phyloP scores from a whole-genome alignment of 1,284 basidiomycete species.

The Jaminaea rosea region DNA sequence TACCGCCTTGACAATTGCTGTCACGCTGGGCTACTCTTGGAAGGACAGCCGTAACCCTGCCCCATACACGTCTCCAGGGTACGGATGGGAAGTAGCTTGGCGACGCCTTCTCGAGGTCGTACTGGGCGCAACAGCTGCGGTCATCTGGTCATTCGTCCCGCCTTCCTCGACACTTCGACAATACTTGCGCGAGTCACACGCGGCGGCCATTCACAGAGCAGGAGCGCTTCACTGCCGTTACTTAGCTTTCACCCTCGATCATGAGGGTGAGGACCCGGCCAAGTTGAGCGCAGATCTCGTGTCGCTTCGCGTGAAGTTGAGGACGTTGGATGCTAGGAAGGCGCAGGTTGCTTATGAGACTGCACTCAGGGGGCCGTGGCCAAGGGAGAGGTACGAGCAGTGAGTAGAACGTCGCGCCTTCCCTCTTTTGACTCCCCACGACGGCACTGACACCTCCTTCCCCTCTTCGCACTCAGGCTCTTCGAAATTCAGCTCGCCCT shows the following conservation, averaged over 20 bases:
- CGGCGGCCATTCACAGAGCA: constrained; percentile 37
- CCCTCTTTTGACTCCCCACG: too few relatives aligned
- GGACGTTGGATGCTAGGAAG: constrained; percentile 47
- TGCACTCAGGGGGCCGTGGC: constrained; percentile 43
- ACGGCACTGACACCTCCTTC: too few relatives aligned
- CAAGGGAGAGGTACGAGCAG: constrained; percentile 28
- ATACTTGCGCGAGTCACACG: constrained; percentile 49
- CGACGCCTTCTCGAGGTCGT: constrained; percentile 47
- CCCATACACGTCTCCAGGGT: constrained; percentile 38
- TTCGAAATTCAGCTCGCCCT: constrained; percentile 26
- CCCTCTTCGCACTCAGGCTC: too few relatives aligned
- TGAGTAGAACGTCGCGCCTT: too few relatives aligned
- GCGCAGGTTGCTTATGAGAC: constrained; percentile 44
- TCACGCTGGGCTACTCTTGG: constrained; percentile 36
- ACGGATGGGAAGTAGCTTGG: constrained; percentile 52
- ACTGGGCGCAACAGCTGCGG: constrained; percentile 42
- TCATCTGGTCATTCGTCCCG: constrained; percentile 41
- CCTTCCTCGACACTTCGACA: constrained; percentile 47
- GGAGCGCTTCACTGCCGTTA: constrained; percentile 1
- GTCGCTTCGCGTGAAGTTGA: constrained; percentile 47
- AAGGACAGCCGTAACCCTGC: constrained; percentile 30
- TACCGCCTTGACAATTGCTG: constrained; percentile 60
- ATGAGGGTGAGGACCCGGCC: constrained; percentile 1
- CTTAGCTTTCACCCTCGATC: constrained; percentile 4
- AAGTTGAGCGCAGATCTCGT: constrained; percentile 8